Base-by-base conservation (phyloP, 768 basidiomycete genomes). In the Naganishia friedmannii region DNA sequence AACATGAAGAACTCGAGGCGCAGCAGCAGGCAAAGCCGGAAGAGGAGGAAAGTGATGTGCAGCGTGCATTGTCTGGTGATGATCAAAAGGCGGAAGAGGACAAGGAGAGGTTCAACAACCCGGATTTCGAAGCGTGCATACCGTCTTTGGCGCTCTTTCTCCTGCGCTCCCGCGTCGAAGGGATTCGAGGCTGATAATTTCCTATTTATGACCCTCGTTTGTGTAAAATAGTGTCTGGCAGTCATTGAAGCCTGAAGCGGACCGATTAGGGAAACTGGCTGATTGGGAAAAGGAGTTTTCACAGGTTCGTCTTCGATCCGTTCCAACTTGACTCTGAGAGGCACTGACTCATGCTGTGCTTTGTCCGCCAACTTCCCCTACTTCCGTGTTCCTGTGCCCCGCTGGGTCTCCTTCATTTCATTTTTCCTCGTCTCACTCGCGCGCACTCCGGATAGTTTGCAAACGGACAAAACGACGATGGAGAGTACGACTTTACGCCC, bases 51-150 rank as follows among this genome's bases (percentile, higher is more conserved):
- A 57, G 32, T 13, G 70, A 71, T 65, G 32, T 37, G 0, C 48
- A 56, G 66, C 29, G 46, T n/a, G 34, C 53, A 13, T 32, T 56
- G 4, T 23, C 34, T 51, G 48, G 48, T 26, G 68, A 26, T 17
- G 29, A 53, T 21, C 42, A 66, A 28, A 15, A 42, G 54, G 26
- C 55, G 34, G 19, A 28, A 46, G 69, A 55, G 39, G 69, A 68
- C 19, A 46, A 45, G n/a, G 32, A 28, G 55, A 37, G 68, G 89
- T 51, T 51, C 48, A 51, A 51, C 23, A 51, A 91, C 65, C 86
- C 86, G 4, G 91, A 91, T 79, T 91, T 92, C 69, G 91, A 92
- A 73, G 88, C 88, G 58, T 70, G 39, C 37, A 63, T 68, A 6
- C n/a, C 51, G 2, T 37, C 19, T 28, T 15, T 19, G 6, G 12